phyloP scores from a whole-genome alignment of 1,139 yeast genomes.

The Wickerhamomyces sp. region DNA sequence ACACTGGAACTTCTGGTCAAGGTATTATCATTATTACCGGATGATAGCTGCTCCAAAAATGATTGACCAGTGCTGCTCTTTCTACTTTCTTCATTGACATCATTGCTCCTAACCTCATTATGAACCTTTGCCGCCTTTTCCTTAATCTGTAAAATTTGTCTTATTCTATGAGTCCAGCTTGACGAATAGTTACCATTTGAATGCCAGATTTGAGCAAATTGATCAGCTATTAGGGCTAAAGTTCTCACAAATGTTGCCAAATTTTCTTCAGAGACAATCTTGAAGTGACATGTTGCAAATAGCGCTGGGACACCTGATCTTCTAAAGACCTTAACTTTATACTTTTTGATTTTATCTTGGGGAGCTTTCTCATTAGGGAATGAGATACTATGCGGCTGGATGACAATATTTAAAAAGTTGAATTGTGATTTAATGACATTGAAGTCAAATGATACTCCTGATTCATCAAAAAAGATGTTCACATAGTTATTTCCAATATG shows the following conservation, averaged over 20 bases:
- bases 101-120: slow-evolving; percentile 12
- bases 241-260: slow-evolving; percentile 64
- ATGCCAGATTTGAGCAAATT: slow-evolving; percentile 76
- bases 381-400: slow-evolving; percentile 53
- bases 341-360: slow-evolving; percentile 26
- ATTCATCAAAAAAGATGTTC: slow-evolving; percentile 75
- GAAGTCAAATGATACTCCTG: slow-evolving; percentile 62
- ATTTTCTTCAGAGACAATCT: slow-evolving; percentile 56
- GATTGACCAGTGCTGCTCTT: slow-evolving; percentile 18
- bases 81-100: slow-evolving; percentile 6
- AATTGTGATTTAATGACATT: slow-evolving; percentile 74
- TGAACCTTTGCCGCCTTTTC: slow-evolving; percentile 34
- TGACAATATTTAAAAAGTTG: slow-evolving; percentile 75
- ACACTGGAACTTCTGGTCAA: slow-evolving; percentile 13
- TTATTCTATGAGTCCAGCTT: slow-evolving; percentile 65
- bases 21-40: slow-evolving; percentile 2
- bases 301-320: slow-evolving; percentile 72
- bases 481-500: slow-evolving; percentile 88
- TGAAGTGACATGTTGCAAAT: slow-evolving; percentile 72
- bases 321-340: slow-evolving; percentile 59
- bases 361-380: slow-evolving; percentile 6
- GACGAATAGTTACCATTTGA: slow-evolving; percentile 47
- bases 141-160: slow-evolving; percentile 48
- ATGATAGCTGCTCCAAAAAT: slow-evolving; percentile 19
- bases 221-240: slow-evolving; percentile 60